phyloP scores from a whole-genome alignment of 2,329 filamentous ascomycete species.

The Pleurostoma richardsiae region DNA sequence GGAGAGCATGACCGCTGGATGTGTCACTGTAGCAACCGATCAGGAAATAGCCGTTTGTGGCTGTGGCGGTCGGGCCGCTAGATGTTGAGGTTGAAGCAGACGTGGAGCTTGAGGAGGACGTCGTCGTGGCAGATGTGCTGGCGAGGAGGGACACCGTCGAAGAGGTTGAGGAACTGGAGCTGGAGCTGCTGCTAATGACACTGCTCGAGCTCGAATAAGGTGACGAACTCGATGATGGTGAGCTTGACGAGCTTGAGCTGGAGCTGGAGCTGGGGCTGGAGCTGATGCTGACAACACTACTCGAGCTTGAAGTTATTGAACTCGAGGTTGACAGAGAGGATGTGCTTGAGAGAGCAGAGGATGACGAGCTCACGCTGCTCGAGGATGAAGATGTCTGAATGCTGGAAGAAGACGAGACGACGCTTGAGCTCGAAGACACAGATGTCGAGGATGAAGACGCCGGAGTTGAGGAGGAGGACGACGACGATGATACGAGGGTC shows the following conservation, averaged over 20 bases:
- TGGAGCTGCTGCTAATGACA: neutral
- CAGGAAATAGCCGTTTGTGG: conserved; percentile 20
- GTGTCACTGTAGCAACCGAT: conserved; percentile 22
- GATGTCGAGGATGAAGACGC: neutral
- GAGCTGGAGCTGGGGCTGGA: conserved; percentile 1
- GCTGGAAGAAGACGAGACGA: neutral
- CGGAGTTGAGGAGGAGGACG: neutral
- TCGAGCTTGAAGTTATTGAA: neutral
- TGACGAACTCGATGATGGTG: conserved; percentile 1
- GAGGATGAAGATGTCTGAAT: neutral
- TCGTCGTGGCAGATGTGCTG: conserved; percentile 1
- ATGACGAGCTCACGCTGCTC: conserved; percentile 1
- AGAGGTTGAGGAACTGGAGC: neutral
- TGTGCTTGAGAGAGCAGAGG: neutral
- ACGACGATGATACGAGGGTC: neutral
- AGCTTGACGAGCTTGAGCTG: neutral
- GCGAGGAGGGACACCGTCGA: neutral
- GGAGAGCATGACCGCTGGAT: conserved; percentile 20
- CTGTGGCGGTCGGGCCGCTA: conserved; percentile 8
- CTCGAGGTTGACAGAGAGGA: conserved; percentile 1
- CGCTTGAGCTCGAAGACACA: neutral
- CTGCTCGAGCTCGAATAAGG: neutral
- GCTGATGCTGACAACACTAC: neutral
- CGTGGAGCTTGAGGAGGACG: conserved; percentile 1
- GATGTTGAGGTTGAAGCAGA: conserved; percentile 1